phyloP scores from a whole-genome alignment of 768 basidiomycete species.

The Tricholoma bakamatsutake region DNA sequence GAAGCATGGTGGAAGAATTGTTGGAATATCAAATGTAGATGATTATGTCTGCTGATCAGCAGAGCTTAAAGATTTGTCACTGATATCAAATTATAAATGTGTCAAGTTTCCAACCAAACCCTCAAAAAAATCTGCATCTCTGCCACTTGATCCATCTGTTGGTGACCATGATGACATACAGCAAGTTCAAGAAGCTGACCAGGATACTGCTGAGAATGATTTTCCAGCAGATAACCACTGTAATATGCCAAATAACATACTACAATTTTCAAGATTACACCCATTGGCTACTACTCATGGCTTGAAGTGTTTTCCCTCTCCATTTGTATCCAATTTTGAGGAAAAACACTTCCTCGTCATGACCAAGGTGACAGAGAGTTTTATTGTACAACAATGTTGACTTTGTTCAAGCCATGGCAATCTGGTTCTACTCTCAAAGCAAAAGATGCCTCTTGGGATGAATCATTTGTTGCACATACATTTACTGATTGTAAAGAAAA shows the following conservation, averaged over 20 bases:
- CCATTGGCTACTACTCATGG: constrained; percentile 19
- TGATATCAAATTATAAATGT: constrained; percentile 19
- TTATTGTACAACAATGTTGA: constrained; percentile 19
- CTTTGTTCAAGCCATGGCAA: constrained; percentile 21
- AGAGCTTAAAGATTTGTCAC: constrained; percentile 9
- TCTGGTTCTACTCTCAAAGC: constrained; percentile 15
- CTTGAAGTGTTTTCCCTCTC: background rate
- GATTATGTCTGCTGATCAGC: constrained; percentile 27
- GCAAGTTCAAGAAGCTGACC: too few species aligned
- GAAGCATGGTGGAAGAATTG: constrained; percentile 11
- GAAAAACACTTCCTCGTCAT: constrained; percentile 17
- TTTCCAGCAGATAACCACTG: too few species aligned
- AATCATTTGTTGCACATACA: constrained; percentile 11
- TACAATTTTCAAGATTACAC: constrained; percentile 14
- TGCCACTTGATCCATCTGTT: too few species aligned
- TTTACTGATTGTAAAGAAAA: constrained; percentile 11
- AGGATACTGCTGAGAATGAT: too few species aligned
- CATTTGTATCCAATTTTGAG: constrained; percentile 22
- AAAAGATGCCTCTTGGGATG: constrained; percentile 16
- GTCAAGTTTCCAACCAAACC: too few species aligned
- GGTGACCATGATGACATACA: background rate
- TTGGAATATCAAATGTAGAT: constrained; percentile 21
- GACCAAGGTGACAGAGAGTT: constrained; percentile 25
- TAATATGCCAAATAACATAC: background rate
- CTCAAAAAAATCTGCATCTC: too few species aligned